These are phyloP conservation scores for Marsdenia floribunda DNA, from an alignment of 257 asterid genomes.

Conservation along the genomic window DNA sequence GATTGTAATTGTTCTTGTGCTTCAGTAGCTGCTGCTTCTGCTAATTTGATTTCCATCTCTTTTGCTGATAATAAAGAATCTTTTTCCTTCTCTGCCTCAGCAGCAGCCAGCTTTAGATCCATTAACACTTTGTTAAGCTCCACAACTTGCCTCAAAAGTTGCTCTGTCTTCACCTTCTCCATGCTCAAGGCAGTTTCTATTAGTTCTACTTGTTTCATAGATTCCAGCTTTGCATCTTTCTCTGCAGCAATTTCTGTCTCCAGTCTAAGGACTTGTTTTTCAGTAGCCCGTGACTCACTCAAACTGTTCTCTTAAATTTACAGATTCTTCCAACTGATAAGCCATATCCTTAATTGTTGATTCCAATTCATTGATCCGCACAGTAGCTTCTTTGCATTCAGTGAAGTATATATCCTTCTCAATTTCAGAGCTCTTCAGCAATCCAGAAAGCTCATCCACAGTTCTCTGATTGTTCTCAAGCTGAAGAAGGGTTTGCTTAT, in stretches of 20 bases:
- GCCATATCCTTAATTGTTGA: conserved; percentile 20
- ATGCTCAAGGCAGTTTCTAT: conserved; percentile 17
- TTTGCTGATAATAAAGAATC: conserved; percentile 10
- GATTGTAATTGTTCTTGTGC: conserved; percentile 12
- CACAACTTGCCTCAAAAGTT: conserved; percentile 23
- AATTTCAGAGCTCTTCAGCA: conserved; percentile 39
- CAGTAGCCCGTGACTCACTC: conserved; percentile 26
- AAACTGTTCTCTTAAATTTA: conserved; percentile 19
- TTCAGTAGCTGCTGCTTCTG: conserved; percentile 15
- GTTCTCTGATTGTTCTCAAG: conserved; percentile 44
- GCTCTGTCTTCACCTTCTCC: conserved; percentile 32
- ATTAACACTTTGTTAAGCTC: conserved; percentile 25
- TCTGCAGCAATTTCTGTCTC: conserved; percentile 28
- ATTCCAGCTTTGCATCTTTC: conserved; percentile 29
- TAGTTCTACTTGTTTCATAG: conserved; percentile 17
- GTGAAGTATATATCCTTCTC: conserved; percentile 37
- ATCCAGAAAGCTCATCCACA: conserved; percentile 33
- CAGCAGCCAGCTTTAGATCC: conserved; percentile 19
- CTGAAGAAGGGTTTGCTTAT: conserved; percentile 43
- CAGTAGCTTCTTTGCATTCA: conserved; percentile 28
- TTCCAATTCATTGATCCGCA: conserved; percentile 35
- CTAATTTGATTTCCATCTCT: conserved; percentile 19
- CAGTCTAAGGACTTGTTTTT: conserved; percentile 22
- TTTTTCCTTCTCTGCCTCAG: conserved; percentile 21
- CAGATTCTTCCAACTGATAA: conserved; percentile 20